Evolutionary conservation across 164 flowering plant genomes (phyloP).

Genomic region (Hamamelis virginiana): DNA sequence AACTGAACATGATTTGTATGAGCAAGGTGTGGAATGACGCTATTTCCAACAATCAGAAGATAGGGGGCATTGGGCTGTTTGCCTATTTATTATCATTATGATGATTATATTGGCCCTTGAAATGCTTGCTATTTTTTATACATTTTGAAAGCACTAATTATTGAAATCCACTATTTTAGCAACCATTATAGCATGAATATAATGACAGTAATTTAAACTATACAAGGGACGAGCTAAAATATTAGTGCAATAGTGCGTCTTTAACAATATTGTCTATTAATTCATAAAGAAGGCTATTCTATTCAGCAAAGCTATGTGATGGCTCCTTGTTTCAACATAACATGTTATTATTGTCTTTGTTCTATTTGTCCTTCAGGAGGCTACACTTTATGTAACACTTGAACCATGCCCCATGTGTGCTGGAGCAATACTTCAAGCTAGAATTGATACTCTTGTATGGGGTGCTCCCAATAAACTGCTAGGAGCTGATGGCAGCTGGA

Average conservation of each 20-base stretch:
- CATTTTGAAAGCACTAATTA: neutral
- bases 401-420: conserved; percentile 99
- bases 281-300: neutral
- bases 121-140: neutral
- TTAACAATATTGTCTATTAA: no score
- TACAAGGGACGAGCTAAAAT: neutral
- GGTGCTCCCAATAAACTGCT: conserved; percentile 98
- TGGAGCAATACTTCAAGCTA: conserved; percentile 94
- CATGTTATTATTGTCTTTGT: neutral
- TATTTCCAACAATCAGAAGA: neutral
- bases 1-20: neutral
- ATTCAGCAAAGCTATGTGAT: conserved; percentile 1
- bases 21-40: neutral
- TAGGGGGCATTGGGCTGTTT: no score
- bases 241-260: neutral
- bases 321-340: neutral
- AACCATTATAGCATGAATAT: neutral
- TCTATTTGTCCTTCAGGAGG: conserved; percentile 44
- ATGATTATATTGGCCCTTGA: neutral
- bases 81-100: no score
- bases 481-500: conserved; percentile 99
- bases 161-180: neutral
- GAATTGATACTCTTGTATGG: conserved; percentile 83
- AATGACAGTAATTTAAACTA: neutral
- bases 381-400: conserved; percentile 91